Evolutionary conservation across 345 rosid species (phyloP), one percentile per base, ranked within the genome.

Genomic region (Capsella bursapastoris): DNA sequence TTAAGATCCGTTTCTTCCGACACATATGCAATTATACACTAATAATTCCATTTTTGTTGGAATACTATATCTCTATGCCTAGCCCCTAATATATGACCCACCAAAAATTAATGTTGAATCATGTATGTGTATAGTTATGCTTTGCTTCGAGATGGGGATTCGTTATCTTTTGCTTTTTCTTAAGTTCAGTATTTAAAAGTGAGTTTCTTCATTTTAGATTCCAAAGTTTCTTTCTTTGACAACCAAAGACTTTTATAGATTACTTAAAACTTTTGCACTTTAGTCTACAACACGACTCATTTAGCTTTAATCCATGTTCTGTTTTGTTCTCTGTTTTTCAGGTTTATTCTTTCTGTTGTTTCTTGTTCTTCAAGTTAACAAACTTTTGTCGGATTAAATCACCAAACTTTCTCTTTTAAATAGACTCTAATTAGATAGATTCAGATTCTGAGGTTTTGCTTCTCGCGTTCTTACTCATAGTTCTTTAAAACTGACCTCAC

Each of bases 131-230:
- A 8, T 8, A 35, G 35, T 64, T 77, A 64, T 77, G 61, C 76
- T 32, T 77, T 77, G 81, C 90, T 86, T 88, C 83, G 60, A 64
- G 70, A 71, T 72, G 51, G 51, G 67, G 73, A 66, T 34, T 71
- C 35, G 14, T n/a, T 77, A 64, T 50, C 14, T 58, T 70, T 57
- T 3, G 51, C 71, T 57, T 71, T 67, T 66, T 50, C 10, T 31
- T 15, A 31, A 22, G 56, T 65, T 71, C 34, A 71, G 71, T 38
- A 1, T 6, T 22, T 28, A 43, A 66, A 81, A 82, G 43, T 34
- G 57, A 85, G 86, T n/a, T 80, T 84, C 78, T 25, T 78, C 84
- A 18, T 77, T 88, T 85, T 73, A 58, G 44, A 63, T 62, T 76
- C 45, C 47, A 65, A 22, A 65, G 15, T 31, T 49, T 57, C 8